Base-by-base conservation (phyloP, 139 green algal species). In the Desmodesmus armatus region DNA sequence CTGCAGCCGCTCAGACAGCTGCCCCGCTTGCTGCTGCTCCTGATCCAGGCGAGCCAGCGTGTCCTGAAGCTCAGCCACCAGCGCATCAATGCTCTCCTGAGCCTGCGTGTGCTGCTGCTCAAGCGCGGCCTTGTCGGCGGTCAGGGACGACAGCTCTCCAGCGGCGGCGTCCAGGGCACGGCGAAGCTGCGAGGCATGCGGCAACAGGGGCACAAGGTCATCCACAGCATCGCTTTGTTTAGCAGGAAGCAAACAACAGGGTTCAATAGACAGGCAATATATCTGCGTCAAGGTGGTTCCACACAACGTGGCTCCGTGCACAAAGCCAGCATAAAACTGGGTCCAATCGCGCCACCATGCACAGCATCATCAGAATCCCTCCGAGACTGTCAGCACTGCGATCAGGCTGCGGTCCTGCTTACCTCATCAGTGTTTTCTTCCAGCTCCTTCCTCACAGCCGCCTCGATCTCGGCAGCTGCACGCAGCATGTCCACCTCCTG, bases 1-100 rank as follows among this genome's bases (percentile, higher is more conserved):
- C 69, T 77, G 39, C 58, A 83, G 39, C 37, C 74, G 58, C 63
- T 19, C 58, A 25, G 27, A 15, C 25, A 73, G 58, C 29, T 51
- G n/a, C 19, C 40, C 13, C n/a, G 33, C 15, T 4, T 53, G 23
- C 11, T 25, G 37, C 27, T 72, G n/a, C 19, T 35, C 63, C 33
- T 39, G 58, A 31, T 62, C 53, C 6, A 37, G 27, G 27, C 29
- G 41, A 25, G 31, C 27, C 27, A 63, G 53, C 2, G 60, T 58
- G 6, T 74, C 55, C 39, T 83, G 58, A 27, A 83, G 40, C 77
- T 83, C 77, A 17, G 55, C 58, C 43, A 58, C 77, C 39, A 83
- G 58, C 17, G 77, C 77, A 62, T 83, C 77, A 2, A 83, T 19
- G 63, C 40, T 73, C 37, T 58, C 43, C 19, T 83, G 77, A 13